Conservation (phyloP, 2,329 filamentous ascomycete genomes). For the Aspergillus costaricaensis region DNA sequence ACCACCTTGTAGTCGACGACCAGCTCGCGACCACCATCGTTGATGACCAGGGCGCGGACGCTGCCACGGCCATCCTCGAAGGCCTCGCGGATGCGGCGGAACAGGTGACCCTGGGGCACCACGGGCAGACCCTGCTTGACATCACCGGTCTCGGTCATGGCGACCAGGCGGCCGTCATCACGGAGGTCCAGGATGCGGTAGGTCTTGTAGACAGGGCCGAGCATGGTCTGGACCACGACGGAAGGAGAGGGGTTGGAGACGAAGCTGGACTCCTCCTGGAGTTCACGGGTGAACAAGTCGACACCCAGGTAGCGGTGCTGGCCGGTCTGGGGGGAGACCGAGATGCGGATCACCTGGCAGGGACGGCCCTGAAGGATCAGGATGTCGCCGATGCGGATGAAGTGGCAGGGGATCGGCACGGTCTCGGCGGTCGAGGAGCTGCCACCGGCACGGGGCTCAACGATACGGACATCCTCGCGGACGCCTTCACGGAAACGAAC, state of each 20-base stretch:
- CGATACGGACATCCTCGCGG: slow-evolving; percentile 51
- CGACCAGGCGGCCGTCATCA: slow-evolving; percentile 77
- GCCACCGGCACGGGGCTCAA: slow-evolving; percentile 51
- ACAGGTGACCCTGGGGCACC: slow-evolving; percentile 91
- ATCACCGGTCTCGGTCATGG: slow-evolving; percentile 98
- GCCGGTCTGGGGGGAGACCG: slow-evolving; percentile 93
- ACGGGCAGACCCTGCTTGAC: slow-evolving; percentile 95
- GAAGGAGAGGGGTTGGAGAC: slow-evolving; percentile 95
- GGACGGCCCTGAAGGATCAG: slow-evolving; percentile 98
- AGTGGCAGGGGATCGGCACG: slow-evolving; percentile 98
- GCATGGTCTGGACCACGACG: slow-evolving; percentile 99
- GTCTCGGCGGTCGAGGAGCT: slow-evolving; percentile 66
- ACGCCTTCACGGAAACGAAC: slow-evolving; percentile 48
- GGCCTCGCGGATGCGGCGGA: slow-evolving; percentile 74
- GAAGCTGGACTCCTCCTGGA: slow-evolving; percentile 98
- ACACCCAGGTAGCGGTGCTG: slow-evolving; percentile 99
- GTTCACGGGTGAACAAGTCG: slow-evolving; percentile 99
- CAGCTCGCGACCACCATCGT: slow-evolving; percentile 88
- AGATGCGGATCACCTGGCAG: slow-evolving; percentile 99
- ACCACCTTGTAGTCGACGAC: slow-evolving; percentile 99
- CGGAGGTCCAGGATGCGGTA: slow-evolving; percentile 98
- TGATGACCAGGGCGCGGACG: slow-evolving; percentile 93
- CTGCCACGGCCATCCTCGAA: slow-evolving; percentile 92
- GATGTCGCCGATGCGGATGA: slow-evolving; percentile 98
- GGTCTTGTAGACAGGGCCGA: slow-evolving; percentile 99